Percentiles rank a stretch among this genome's conserved stretches.
These are phyloP conservation scores for Diddensiella caesifluorescens DNA, from an alignment of 805 yeast genomes.

Conservation along the genomic window DNA sequence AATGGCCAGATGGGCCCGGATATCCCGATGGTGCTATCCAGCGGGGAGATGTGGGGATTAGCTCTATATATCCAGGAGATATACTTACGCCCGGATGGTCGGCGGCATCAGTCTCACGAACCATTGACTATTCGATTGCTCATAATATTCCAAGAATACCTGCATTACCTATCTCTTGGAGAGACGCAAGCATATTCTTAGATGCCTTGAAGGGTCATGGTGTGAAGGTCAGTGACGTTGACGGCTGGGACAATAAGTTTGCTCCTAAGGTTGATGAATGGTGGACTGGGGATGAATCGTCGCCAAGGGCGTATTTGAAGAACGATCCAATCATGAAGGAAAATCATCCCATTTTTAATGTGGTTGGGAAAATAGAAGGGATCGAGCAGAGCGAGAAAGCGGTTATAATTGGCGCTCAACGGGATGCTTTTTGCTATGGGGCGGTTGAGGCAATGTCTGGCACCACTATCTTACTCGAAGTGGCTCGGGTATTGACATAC, in stretches of 20 bases:
- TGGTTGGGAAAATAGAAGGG: constrained; percentile 72
- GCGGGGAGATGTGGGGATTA: constrained; percentile 34
- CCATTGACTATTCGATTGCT: constrained; percentile 42
- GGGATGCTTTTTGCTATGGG: constrained; percentile 78
- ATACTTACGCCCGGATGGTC: constrained; percentile 76
- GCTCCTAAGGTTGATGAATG: constrained; percentile 33
- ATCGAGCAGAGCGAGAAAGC: constrained; percentile 72
- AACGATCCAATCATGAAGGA: constrained; percentile 43
- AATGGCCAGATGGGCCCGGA: constrained; percentile 32
- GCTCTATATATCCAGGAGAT: constrained; percentile 62
- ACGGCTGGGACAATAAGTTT: constrained; percentile 34
- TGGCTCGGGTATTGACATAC: constrained; percentile 61
- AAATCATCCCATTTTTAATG: constrained; percentile 69
- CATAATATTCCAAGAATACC: constrained; percentile 68
- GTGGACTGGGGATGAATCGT: constrained; percentile 40
- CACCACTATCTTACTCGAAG: constrained; percentile 62
- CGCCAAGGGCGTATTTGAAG: constrained; percentile 29
- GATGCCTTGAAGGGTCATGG: constrained; percentile 37
- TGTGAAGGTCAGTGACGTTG: constrained; percentile 23
- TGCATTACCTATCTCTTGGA: constrained; percentile 69
- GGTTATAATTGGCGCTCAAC: constrained; percentile 71
- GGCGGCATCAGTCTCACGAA: constrained; percentile 37
- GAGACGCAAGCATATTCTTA: constrained; percentile 52
- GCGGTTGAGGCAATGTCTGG: constrained; percentile 69
- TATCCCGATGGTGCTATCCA: constrained; percentile 45